Conservation (phyloP, 1,284 basidiomycete species). For the Cutaneotrichosporon spelunceum region DNA sequence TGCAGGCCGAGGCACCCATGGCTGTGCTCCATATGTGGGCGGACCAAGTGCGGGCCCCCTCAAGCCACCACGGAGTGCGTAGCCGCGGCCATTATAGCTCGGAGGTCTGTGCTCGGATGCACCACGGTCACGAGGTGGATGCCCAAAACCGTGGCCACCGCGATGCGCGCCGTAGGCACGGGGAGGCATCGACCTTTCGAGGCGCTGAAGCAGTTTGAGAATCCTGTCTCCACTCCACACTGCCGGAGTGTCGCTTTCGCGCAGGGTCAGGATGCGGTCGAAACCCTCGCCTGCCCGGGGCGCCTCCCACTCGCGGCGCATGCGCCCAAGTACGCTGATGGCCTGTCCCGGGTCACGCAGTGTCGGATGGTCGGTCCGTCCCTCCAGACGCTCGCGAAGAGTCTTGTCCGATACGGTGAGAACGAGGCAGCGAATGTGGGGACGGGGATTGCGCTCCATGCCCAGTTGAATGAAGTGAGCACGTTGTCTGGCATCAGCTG, state of each 20-base stretch:
- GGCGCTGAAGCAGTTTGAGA: not conserved
- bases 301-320: constrained; percentile 32
- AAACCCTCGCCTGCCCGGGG: constrained; percentile 26
- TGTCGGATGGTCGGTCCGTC: constrained; percentile 43
- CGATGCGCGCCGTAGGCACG: not conserved
- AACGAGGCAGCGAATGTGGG: constrained; percentile 29
- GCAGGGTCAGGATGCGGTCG: constrained; percentile 15
- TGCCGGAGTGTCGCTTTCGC: not conserved
- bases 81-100: not conserved
- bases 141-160: not conserved
- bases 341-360: constrained; percentile 40
- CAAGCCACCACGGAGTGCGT: not conserved
- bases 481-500: constrained; percentile 39
- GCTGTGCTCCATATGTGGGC: not conserved
- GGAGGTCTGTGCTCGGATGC: not conserved
- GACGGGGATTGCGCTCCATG: constrained; percentile 13
- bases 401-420: constrained; percentile 27
- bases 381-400: constrained; percentile 33
- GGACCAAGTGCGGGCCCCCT: not conserved
- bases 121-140: not conserved
- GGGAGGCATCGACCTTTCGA: constrained; percentile 1
- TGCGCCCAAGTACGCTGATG: constrained; percentile 39
- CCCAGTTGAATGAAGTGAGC: constrained; percentile 47
- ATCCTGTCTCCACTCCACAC: not conserved
- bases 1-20: constrained; percentile 1